phyloP scores from a whole-genome alignment of 1,284 basidiomycete species.

The Marasmius sp. region DNA sequence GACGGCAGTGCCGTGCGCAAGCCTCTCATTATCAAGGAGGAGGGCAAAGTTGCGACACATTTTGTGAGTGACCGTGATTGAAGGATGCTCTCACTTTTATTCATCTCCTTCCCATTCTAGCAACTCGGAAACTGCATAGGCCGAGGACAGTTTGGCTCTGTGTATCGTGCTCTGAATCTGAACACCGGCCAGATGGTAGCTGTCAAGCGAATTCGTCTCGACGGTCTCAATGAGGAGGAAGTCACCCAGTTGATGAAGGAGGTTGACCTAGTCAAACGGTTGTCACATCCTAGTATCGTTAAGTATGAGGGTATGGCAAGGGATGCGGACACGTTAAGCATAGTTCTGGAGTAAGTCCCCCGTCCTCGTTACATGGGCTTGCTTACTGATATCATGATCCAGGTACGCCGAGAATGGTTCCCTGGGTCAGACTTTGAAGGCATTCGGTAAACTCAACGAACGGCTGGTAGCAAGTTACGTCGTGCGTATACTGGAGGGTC shows the following conservation, averaged over 20 bases:
- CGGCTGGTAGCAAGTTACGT: slow-evolving; percentile 87
- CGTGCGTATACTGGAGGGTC: slow-evolving; percentile 90
- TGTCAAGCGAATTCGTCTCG: slow-evolving; percentile 87
- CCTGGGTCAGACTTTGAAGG: slow-evolving; percentile 85
- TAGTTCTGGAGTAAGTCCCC: slow-evolving; percentile 82
- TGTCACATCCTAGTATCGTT: slow-evolving; percentile 91
- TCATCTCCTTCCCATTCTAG: slow-evolving; percentile 39
- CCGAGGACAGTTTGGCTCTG: slow-evolving; percentile 93
- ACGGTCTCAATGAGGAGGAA: slow-evolving; percentile 84
- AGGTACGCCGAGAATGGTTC: slow-evolving; percentile 95
- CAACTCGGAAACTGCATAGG: slow-evolving; percentile 97
- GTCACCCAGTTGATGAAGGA: slow-evolving; percentile 88
- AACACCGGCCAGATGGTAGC: slow-evolving; percentile 94
- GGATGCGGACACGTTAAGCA: slow-evolving; percentile 84
- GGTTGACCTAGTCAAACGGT: slow-evolving; percentile 85
- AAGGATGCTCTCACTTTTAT: slow-evolving; percentile 4
- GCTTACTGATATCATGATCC: slow-evolving; percentile 30
- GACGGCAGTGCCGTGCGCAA: slow-evolving; percentile 68
- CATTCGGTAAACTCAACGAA: slow-evolving; percentile 91
- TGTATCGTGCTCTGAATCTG: slow-evolving; percentile 91
- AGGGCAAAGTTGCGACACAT: slow-evolving; percentile 77
- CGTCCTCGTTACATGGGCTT: slow-evolving; percentile 13
- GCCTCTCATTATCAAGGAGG: slow-evolving; percentile 79
- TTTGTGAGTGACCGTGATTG: slow-evolving; percentile 63
- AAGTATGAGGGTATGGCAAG: slow-evolving; percentile 96